Percentiles rank a stretch among this genome's conserved stretches.
Conservation (phyloP, 106 monocot species). For the Allium fistulosum region DNA sequence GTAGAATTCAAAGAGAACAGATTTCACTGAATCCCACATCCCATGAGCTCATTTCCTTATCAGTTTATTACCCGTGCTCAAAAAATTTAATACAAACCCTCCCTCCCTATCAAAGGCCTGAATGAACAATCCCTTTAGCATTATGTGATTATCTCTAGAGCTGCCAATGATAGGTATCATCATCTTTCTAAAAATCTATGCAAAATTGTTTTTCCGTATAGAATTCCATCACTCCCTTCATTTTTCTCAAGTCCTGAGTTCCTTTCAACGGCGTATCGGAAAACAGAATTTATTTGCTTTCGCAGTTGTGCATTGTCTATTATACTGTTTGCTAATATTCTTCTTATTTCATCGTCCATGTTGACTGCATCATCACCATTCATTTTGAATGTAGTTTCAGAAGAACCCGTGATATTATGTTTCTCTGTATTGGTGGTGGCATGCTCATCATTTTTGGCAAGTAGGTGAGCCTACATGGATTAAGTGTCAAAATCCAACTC, state of each 20-base stretch:
- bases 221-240: conserved; percentile 21
- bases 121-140: neutral
- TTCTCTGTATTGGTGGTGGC: conserved; percentile 8
- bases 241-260: conserved; percentile 36
- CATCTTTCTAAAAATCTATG: conserved; percentile 54
- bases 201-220: conserved; percentile 42
- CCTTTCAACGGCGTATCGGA: conserved; percentile 35
- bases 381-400: conserved; percentile 5
- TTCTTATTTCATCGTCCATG: conserved; percentile 47
- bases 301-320: conserved; percentile 78
- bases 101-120: neutral
- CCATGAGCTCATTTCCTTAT: neutral
- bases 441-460: conserved; percentile 61
- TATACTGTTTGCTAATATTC: conserved; percentile 39
- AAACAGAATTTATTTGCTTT: conserved; percentile 62
- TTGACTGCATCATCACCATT: conserved; percentile 29
- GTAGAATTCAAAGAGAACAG: too few species aligned
- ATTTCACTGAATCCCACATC: too few species aligned
- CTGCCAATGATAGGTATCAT: neutral
- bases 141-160: conserved; percentile 5
- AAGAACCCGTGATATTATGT: conserved; percentile 11
- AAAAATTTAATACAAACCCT: neutral
- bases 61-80: neutral
- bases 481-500: neutral
- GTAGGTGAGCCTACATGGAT: conserved; percentile 68